phyloP scores from a whole-genome alignment of 805 yeast genomes.

The Wickerhamiella kurtzmanii region DNA sequence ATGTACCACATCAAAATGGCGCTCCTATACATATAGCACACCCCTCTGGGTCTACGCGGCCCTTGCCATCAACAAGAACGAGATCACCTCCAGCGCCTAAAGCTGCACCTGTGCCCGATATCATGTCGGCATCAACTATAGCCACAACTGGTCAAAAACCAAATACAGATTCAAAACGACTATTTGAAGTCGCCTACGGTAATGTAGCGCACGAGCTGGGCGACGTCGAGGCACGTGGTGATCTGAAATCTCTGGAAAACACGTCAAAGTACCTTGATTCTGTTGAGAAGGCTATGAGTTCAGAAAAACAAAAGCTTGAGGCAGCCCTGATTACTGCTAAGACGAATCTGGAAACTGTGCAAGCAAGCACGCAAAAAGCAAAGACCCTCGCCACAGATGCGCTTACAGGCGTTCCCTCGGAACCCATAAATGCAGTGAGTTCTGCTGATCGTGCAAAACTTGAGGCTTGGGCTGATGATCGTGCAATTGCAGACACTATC shows the following conservation, averaged over 20 bases:
- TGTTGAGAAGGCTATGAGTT: constrained; percentile 24
- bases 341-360: constrained; percentile 23
- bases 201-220: constrained; percentile 19
- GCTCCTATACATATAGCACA: no score
- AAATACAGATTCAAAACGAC: constrained; percentile 5
- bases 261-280: constrained; percentile 29
- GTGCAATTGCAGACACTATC: constrained; percentile 58
- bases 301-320: constrained; percentile 26
- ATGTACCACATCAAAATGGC: no score
- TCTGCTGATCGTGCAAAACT: constrained; percentile 52
- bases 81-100: no score
- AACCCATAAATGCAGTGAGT: constrained; percentile 28
- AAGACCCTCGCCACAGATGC: constrained; percentile 8
- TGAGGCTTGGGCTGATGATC: constrained; percentile 48
- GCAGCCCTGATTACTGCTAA: constrained; percentile 20
- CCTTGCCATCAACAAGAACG: no score
- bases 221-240: constrained; percentile 18
- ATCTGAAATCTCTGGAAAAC: constrained; percentile 21
- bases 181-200: constrained; percentile 19
- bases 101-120: constrained; percentile 1
- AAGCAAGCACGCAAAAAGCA: constrained; percentile 25
- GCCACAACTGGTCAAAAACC: background rate
- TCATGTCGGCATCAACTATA: background rate
- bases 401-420: constrained; percentile 22
- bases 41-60: no score